Evolutionary conservation across 2,329 filamentous ascomycete species (phyloP).

Genomic region (Venturiaceae sp.): DNA sequence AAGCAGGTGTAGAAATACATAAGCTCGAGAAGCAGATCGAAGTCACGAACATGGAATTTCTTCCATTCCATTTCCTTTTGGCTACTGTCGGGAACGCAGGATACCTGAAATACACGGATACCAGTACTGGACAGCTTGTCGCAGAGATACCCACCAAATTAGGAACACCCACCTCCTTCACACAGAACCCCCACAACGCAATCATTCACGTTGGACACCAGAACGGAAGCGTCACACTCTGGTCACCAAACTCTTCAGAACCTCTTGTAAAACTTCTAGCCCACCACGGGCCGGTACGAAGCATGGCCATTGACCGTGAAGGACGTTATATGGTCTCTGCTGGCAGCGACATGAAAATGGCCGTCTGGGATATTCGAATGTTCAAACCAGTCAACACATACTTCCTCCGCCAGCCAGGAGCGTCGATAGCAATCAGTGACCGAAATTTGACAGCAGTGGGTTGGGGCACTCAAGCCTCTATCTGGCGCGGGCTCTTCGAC

Average conservation of each 20-base stretch:
- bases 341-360: constrained; percentile 82
- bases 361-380: constrained; percentile 92
- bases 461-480: constrained; percentile 78
- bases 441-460: constrained; percentile 79
- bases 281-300: constrained; percentile 80
- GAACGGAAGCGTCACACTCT: constrained; percentile 87
- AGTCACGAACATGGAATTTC: constrained; percentile 86
- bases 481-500: constrained; percentile 86
- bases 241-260: constrained; percentile 84
- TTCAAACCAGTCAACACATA: constrained; percentile 90
- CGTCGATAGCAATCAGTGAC: constrained; percentile 81
- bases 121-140: constrained; percentile 83
- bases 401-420: constrained; percentile 71
- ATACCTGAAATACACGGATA: constrained; percentile 88
- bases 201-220: constrained; percentile 89
- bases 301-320: constrained; percentile 75
- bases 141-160: constrained; percentile 76
- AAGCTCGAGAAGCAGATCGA: constrained; percentile 85
- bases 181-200: constrained; percentile 87
- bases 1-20: constrained; percentile 83
- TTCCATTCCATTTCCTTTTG: constrained; percentile 92
- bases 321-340: constrained; percentile 94
- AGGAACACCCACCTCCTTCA: constrained; percentile 72
- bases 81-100: constrained; percentile 76
- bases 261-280: constrained; percentile 86